Base-by-base conservation (phyloP, 768 basidiomycete genomes). In the Hypholoma fasciculare region DNA sequence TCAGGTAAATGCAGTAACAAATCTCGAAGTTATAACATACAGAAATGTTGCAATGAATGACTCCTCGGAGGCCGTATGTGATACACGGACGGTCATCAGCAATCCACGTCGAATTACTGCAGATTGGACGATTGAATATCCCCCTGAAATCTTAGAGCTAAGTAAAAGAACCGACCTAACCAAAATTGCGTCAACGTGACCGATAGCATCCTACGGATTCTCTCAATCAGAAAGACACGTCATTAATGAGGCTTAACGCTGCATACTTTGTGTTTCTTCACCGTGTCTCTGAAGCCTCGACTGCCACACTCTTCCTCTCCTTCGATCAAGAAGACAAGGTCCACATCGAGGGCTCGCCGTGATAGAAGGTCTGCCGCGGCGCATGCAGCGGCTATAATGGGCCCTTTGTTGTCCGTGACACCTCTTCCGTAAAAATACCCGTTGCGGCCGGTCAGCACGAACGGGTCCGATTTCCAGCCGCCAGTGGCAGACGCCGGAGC, bases 281-380 rank as follows among this genome's bases (percentile, higher is more conserved):
- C 89, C 2, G 89, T 82, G n/a, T 91, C 84, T 39, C 76, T 81
- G 66, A 99, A 96, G 0, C 96, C 94, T 4, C 79, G 71, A 68
- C 94, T 96, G 1, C 96, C 96, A n/a, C 85, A 86, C 70, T 99
- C 97, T 69, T 97, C 97, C 69, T 98, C 96, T 0, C 97, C 97
- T 73, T 99, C 97, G 14, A 98, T 86, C 52, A 98, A 72, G 69
- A 98, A 86, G 5, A 98, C 87, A 1, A 99, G 70, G 67, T 99
- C 97, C 0, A 95, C 81, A 20, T 84, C 92, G 2, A 99, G 82
- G 11, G 87, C 82, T 1, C 94, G 80, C 12, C 78, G 76, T 26
- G 85, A 78, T 3, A 95, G 81, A 44, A 98, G 70, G 19, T 91
- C 85, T 0, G 94, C 91, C 11, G 89, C 94, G 0, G 97, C 97